These are phyloP conservation scores for Metschnikowia reukaufii DNA, from an alignment of 805 yeast genomes.

Conservation along the genomic window DNA sequence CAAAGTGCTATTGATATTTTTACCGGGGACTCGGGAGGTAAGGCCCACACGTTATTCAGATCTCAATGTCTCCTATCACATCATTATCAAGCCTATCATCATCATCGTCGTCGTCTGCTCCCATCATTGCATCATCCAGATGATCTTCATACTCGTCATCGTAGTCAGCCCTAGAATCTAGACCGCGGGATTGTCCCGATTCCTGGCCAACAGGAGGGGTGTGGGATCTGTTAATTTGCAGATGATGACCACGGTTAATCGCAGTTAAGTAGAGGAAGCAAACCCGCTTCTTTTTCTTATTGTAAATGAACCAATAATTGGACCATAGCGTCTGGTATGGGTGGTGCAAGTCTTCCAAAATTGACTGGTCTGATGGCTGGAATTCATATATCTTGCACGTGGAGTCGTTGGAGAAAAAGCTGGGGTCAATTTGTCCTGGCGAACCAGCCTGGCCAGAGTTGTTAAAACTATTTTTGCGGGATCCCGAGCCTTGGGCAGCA, in stretches of 20 bases:
- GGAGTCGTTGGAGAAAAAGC: conserved; percentile 18
- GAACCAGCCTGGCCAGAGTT: conserved; percentile 16
- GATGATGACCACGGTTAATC: conserved; percentile 40
- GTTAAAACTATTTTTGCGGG: conserved; percentile 31
- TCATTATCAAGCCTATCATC: conserved; percentile 25
- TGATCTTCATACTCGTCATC: conserved; percentile 20
- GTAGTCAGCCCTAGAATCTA: conserved; percentile 4
- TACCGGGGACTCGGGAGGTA: neutral
- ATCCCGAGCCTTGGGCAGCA: conserved; percentile 22
- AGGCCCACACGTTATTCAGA: conserved; percentile 19
- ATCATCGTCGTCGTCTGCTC: conserved; percentile 15
- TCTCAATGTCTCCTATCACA: conserved; percentile 41
- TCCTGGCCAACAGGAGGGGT: conserved; percentile 23
- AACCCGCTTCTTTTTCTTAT: conserved; percentile 88
- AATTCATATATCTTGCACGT: conserved; percentile 65
- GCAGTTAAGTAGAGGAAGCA: conserved; percentile 75
- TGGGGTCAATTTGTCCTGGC: conserved; percentile 11
- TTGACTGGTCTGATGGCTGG: conserved; percentile 59
- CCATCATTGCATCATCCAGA: conserved; percentile 17
- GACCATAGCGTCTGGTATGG: conserved; percentile 63
- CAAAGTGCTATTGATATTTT: neutral
- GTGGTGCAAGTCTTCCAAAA: conserved; percentile 55
- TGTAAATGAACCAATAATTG: conserved; percentile 87
- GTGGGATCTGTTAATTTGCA: conserved; percentile 17
- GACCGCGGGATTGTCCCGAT: conserved; percentile 22